Base-by-base conservation (phyloP, 495 filamentous ascomycete genomes). In the Aspergillus nidulans region DNA sequence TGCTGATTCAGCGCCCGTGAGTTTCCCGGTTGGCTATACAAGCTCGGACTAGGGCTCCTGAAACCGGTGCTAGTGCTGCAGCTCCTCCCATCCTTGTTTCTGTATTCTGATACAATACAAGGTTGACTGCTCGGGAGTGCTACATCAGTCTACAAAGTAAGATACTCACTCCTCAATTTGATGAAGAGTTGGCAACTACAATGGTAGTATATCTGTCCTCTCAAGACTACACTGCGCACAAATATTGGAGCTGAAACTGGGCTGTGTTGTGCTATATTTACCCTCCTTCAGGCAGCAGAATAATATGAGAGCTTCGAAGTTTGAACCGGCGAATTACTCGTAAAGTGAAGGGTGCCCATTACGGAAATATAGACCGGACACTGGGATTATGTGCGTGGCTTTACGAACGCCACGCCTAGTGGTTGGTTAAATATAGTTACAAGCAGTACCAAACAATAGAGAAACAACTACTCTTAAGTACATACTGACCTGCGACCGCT, bases 1-100 rank as follows among this genome's bases (percentile, higher is more conserved):
- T 30, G 67, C 55, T 73, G 62, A 73, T 49, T 74, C 65, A 74
- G 68, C 64, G 52, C 43, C 5, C 2, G 12, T 12, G 26, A 63
- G 53, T 65, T 56, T 59, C 52, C 50, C 26, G 32, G 58, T 62
- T 56, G 59, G 59, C 6, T 20, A 6, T 5, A 6, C 0, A 2
- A 5, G 25, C 20, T 36, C 25, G 32, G 41, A 21, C 36, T 50
- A 49, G 57, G 56, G 57, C 42, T 52, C 38, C 19, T 34, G 32
- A 39, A 9, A 12, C 40, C 46, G 51, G 41, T 49, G 49, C 53
- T 53, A 56, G 40, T 13, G 13, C 44, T 4, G 43, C 20, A 13
- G 34, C 42, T 55, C 52, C 52, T 40, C 52, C 41, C 42, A n/a
- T n/a, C 21, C 41, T 49, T 49, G 26, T 36, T 49, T 36, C 45